Evolutionary conservation across 805 yeast species (phyloP), one percentile per base, ranked within the genome.

Genomic region (Kluyveromyces wickerhamii): DNA sequence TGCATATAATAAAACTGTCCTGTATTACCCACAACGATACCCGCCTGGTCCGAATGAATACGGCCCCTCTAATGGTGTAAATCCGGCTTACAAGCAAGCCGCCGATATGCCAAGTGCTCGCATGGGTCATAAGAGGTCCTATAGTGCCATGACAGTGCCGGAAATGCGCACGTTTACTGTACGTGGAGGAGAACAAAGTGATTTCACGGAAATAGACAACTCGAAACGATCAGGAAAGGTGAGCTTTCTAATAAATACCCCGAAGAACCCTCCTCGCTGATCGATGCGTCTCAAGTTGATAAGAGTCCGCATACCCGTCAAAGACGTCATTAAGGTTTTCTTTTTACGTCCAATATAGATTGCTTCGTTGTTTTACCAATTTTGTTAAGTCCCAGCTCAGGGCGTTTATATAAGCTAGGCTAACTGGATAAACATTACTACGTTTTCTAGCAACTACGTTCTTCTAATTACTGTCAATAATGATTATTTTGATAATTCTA

Each of bases 171-270:
- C 36, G 13, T 33, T 33, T 14, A 33, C 30, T 5, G 20, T 31
- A n/a, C 23, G 18, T 4, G 21, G 33, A 13, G 12, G 13, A 12
- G 18, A 30, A 6, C 33, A 17, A 13, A 21, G 15, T 4, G 26
- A 30, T 4, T 9, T 21, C 13, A 17, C 19, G 13, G n/a, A 12
- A 4, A 9, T 9, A 43, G 34, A 32, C 43, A 48, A 13, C 50
- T 49, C 3, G 34, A 21, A 41, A 8, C 41, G 48, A 3, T 51
- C 45, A 29, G 42, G 45, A 18, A 53, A 53, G 16, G 55, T 54
- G 18, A 52, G 52, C 31, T 54, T 54, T 38, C 35, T 54, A 32
- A 54, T 54, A 9, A 57, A 54, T 37, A 54, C 59, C 1, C 59
- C 58, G 25, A 54, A 51, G 32, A 56, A 54, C 41, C 59, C 59